Base-by-base conservation (phyloP, 2,329 filamentous ascomycete species). In the Aspergillus intermedius region DNA sequence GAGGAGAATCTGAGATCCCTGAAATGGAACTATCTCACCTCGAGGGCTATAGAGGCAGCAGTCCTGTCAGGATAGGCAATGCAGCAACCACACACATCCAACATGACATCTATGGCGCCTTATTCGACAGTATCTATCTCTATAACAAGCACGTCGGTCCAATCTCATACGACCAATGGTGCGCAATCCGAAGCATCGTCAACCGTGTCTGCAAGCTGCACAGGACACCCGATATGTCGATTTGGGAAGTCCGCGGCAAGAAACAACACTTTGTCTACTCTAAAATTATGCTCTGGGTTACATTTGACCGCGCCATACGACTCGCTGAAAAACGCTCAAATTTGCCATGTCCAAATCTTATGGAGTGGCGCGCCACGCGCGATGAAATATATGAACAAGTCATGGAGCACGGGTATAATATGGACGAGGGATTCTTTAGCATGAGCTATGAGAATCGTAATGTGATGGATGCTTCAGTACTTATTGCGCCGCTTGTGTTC, bases 251-350 rank as follows among this genome's bases (percentile, higher is more conserved):
- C 5, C 80, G 86, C 35, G 86, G 86, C 54, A 73, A 82, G 59
- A 86, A 86, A 61, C 86, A 89, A 65, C 81, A 88, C 60, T 91
- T 89, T 56, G 81, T 84, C 10, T 91, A 90, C 67, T 87, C 83
- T 12, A 88, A 90, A 62, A 77, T 91, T 54, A 87, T 90, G 83
- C 76, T 91, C 19, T 91, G 86, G 87, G 87, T 91, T 3, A 85
- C 86, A n/a, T 81, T 91, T 53, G 87, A 91, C 62, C 82, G 86
- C 4, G 86, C 83, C 7, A 70, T 90, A 9, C 84, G 87, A 1
- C 77, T 90, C 1, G 76, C 84, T 3, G 86, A 90, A 15, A 91
- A 89, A 67, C 75, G 87, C 47, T 51, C 65, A 12, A 86, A 82
- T 58, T 78, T 91, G 19, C 86, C 87, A 0, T 90, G 87, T 52